phyloP scores from a whole-genome alignment of 2,329 filamentous ascomycete species.

The Exophiala viscosa region DNA sequence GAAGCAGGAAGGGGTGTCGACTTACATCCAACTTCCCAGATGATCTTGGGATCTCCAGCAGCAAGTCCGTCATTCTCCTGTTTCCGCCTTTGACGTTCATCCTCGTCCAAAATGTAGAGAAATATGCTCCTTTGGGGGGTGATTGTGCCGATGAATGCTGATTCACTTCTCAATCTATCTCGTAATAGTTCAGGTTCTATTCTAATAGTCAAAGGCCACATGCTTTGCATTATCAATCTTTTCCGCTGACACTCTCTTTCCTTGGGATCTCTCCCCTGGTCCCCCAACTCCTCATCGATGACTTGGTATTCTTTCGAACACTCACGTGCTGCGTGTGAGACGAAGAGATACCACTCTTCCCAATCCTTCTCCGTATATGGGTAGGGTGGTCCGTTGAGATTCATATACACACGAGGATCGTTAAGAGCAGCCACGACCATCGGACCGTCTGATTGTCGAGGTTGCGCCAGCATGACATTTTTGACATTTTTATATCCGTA shows the following conservation, averaged over 20 bases:
- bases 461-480: conserved; percentile 5
- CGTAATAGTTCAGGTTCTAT: not conserved
- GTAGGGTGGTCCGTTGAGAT: conserved; percentile 29
- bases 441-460: conserved; percentile 1
- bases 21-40: conserved; percentile 25
- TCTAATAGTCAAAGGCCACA: conserved; percentile 8
- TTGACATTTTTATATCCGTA: too few relatives aligned
- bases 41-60: conserved; percentile 27
- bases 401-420: conserved; percentile 27
- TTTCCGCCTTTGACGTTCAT: conserved; percentile 21
- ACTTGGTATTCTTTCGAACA: not conserved
- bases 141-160: conserved; percentile 29
- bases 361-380: conserved; percentile 29
- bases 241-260: not conserved
- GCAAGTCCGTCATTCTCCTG: conserved; percentile 24
- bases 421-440: conserved; percentile 27
- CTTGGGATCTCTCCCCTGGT: too few relatives aligned
- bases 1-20: not conserved
- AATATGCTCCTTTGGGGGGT: conserved; percentile 27
- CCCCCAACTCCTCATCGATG: too few relatives aligned
- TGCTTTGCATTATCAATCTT: conserved; percentile 3
- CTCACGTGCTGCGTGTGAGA: conserved; percentile 25
- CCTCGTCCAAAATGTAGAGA: conserved; percentile 24
- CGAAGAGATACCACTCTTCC: conserved; percentile 2
- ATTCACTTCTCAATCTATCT: conserved; percentile 4